Evolutionary conservation across 2,329 filamentous ascomycete genomes (phyloP).

Genomic region (Pseudohalonectria lignicola): DNA sequence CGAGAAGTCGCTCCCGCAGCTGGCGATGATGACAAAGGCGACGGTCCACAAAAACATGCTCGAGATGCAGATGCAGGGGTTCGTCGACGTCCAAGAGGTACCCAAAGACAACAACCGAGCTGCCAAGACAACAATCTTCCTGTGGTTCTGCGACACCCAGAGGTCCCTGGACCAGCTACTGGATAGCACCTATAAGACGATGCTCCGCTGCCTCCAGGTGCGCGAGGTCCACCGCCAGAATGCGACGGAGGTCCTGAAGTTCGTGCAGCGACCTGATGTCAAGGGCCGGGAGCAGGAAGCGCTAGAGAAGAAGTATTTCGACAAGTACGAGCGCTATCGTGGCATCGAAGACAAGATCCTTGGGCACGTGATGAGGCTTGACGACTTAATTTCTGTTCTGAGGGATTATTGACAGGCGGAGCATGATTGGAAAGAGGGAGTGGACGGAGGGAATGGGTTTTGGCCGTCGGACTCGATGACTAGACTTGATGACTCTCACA

Average conservation of each 20-base stretch:
- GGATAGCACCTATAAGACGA: constrained; percentile 78
- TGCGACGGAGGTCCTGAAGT: constrained; percentile 62
- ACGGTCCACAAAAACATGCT: constrained; percentile 79
- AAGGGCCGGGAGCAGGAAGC: constrained; percentile 74
- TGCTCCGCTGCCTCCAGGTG: constrained; percentile 76
- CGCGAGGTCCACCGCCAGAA: constrained; percentile 64
- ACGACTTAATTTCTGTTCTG: constrained; percentile 75
- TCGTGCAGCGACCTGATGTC: constrained; percentile 78
- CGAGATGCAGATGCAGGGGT: constrained; percentile 74
- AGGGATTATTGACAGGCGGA: constrained; percentile 63
- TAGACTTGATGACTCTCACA: too few relatives aligned
- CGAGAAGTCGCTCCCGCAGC: constrained; percentile 73
- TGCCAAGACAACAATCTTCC: constrained; percentile 74
- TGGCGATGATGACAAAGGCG: constrained; percentile 73
- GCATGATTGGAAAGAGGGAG: too few relatives aligned
- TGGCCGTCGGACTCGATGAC: too few relatives aligned
- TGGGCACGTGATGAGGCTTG: constrained; percentile 67
- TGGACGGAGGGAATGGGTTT: too few relatives aligned
- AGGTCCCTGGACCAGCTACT: constrained; percentile 60
- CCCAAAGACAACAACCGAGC: constrained; percentile 76
- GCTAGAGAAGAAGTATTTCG: constrained; percentile 63
- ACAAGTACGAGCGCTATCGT: constrained; percentile 45
- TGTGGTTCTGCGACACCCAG: constrained; percentile 82
- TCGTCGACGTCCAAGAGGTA: constrained; percentile 88
- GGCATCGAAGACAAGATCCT: constrained; percentile 63